These are phyloP conservation scores for Ogataea philodendri DNA, from an alignment of 805 yeast genomes.

Conservation along the genomic window DNA sequence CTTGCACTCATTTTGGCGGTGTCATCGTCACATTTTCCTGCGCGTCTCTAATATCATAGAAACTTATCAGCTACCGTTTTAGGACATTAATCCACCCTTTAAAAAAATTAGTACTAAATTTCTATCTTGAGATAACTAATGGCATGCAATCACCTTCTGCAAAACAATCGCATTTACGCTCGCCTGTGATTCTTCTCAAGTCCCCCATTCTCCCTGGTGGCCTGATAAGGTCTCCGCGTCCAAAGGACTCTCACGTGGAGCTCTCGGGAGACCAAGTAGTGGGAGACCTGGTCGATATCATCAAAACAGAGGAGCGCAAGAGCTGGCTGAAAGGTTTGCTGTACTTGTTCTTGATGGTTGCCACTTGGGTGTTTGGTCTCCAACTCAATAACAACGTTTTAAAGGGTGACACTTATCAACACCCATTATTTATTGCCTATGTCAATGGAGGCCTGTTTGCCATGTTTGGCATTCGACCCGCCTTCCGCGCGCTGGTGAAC, in stretches of 20 bases:
- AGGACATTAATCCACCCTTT: no score
- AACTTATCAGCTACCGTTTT: constrained; percentile 2
- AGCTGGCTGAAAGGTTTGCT: constrained; percentile 46
- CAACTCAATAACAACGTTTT: constrained; percentile 49
- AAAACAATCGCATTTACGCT: constrained; percentile 11
- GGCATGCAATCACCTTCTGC: constrained; percentile 6
- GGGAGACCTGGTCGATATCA: constrained; percentile 33
- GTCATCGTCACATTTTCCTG: neutral
- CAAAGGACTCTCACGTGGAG: constrained; percentile 10
- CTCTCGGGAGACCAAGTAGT: constrained; percentile 26
- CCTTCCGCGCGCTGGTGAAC: constrained; percentile 1
- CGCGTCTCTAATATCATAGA: no score
- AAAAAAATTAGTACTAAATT: no score
- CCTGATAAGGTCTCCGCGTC: constrained; percentile 19
- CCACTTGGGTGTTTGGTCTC: constrained; percentile 48
- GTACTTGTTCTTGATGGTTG: constrained; percentile 40
- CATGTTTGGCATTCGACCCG: constrained; percentile 45
- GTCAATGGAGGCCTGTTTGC: constrained; percentile 48
- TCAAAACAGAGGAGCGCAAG: constrained; percentile 37
- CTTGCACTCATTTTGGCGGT: no score
- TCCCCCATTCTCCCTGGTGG: constrained; percentile 18
- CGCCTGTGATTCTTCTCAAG: constrained; percentile 23
- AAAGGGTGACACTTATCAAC: constrained; percentile 46
- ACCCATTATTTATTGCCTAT: constrained; percentile 48
- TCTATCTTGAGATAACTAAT: constrained; percentile 1